Conservation (phyloP, 2,329 filamentous ascomycete species). For the Capronia coronata region DNA sequence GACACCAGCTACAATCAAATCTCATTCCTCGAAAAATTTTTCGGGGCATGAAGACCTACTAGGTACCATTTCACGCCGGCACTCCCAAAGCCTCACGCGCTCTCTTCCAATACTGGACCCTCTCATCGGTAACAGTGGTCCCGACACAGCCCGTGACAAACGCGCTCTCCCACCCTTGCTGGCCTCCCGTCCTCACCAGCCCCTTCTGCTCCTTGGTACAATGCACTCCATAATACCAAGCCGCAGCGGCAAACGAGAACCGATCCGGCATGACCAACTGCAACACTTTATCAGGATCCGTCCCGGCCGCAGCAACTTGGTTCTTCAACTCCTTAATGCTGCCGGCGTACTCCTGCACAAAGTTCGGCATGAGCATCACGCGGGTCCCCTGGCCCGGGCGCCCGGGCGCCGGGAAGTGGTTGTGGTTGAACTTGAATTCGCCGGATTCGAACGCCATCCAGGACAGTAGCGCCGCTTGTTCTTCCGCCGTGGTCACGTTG, state of each 20-base stretch:
- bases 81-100: constrained; percentile 40
- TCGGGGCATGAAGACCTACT: no score
- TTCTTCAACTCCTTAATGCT: constrained; percentile 41
- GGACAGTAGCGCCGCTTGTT: constrained; percentile 64
- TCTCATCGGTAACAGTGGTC: constrained; percentile 42
- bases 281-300: constrained; percentile 42
- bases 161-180: constrained; percentile 43
- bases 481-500: constrained; percentile 47
- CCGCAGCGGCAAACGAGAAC: constrained; percentile 52
- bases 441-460: constrained; percentile 66
- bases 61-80: no score
- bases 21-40: no score
- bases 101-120: constrained; percentile 46
- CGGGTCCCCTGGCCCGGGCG: constrained; percentile 63
- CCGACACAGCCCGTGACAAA: constrained; percentile 53
- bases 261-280: constrained; percentile 46
- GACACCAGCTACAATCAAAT: no score
- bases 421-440: constrained; percentile 65
- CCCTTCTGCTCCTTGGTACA: constrained; percentile 43
- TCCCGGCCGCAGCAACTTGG: constrained; percentile 32
- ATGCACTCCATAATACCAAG: constrained; percentile 56
- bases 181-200: constrained; percentile 42
- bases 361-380: constrained; percentile 57
- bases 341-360: constrained; percentile 50
- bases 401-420: constrained; percentile 47